Evolutionary conservation across 345 rosid genomes (phyloP), one percentile per base, ranked within the genome.

Genomic region (Dimocarpus longan): DNA sequence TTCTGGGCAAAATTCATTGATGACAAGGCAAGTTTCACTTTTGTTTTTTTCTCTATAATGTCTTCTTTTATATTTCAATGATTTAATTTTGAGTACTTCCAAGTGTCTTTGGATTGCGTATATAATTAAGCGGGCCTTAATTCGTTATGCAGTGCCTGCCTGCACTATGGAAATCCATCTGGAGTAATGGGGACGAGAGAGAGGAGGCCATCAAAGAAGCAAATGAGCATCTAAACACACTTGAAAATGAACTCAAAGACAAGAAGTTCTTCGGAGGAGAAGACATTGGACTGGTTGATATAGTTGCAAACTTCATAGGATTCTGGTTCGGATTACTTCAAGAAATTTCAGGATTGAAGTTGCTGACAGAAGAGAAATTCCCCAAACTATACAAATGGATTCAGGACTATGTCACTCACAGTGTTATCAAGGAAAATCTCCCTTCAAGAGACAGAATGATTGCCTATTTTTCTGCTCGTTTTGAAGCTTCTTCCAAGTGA

Each of bases 211-310:
- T 63, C 11, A 80, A 82, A 82, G 93, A 89, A 80, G 90, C 89
- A 11, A 6, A 6, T 5, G 82, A 81, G 11, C 32, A 80, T 80
- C 82, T 91, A 54, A 84, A 75, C 80, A 32, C 19, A 4, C 86
- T 92, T 0, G 97, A 91, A 79, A 81, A 84, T 50, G 91, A 91
- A 82, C 89, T 92, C 22, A 82, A 71, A 42, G 83, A 84, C 46
- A 90, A 86, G 78, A 88, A 3, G 70, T 88, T 86, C 84, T 88
- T 92, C 6, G 95, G 97, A 59, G 91, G 95, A 59, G 91, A 92
- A 12, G 86, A 39, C 10, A 82, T 89, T 37, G 95, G 93, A 19
- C 56, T 85, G 42, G 90, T 91, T 52, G 97, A 92, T 73, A 87
- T 92, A 43, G 88, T 56, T 3, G 90, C 85, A 19, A 81, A 64